These are phyloP conservation scores for Colletotrichum spaethianum DNA, from an alignment of 2,329 filamentous ascomycete genomes.

Conservation along the genomic window DNA sequence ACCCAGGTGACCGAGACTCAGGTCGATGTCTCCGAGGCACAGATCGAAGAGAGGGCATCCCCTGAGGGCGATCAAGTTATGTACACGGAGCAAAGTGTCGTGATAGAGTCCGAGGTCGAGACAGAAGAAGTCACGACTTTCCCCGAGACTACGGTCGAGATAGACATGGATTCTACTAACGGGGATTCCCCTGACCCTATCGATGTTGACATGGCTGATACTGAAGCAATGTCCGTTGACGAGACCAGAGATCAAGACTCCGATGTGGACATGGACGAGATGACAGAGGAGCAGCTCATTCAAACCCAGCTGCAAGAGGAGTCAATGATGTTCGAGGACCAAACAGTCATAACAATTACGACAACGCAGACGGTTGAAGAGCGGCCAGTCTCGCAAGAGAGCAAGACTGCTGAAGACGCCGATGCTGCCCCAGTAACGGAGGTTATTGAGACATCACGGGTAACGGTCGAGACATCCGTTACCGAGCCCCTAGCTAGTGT, in stretches of 20 bases:
- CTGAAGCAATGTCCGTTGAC: constrained; percentile 29
- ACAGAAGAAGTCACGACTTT: constrained; percentile 10
- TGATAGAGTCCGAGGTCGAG: constrained; percentile 1
- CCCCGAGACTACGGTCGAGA: constrained; percentile 16
- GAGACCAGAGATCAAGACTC: constrained; percentile 13
- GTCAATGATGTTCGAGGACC: constrained; percentile 54
- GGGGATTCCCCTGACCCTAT: constrained; percentile 13
- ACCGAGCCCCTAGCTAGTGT: background rate
- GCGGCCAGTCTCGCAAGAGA: background rate
- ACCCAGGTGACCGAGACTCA: background rate
- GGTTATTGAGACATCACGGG: background rate
- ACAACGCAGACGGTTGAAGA: background rate
- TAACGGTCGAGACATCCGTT: constrained; percentile 4
- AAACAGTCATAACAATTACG: constrained; percentile 44
- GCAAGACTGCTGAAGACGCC: background rate
- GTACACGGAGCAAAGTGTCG: background rate
- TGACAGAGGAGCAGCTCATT: constrained; percentile 14
- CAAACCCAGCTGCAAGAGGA: constrained; percentile 38
- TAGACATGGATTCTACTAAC: constrained; percentile 16
- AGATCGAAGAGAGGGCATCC: background rate
- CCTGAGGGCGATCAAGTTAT: background rate
- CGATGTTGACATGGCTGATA: constrained; percentile 36
- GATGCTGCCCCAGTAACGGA: background rate
- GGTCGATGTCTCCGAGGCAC: background rate
- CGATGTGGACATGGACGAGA: constrained; percentile 29